phyloP scores from a whole-genome alignment of 1,284 basidiomycete genomes.

The Pseudozyma thailandica region DNA sequence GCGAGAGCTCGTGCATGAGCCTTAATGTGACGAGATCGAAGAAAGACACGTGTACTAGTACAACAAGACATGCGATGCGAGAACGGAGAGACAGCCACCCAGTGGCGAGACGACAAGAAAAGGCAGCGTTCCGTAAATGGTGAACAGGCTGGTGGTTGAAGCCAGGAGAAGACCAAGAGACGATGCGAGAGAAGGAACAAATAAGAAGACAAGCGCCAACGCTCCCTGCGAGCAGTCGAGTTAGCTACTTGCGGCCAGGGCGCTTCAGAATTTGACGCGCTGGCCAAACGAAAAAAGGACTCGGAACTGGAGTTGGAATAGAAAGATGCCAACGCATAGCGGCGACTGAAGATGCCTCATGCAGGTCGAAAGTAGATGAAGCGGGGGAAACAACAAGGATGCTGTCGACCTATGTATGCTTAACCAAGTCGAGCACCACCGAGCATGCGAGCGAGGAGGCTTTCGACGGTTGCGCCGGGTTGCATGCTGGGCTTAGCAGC shows the following conservation, averaged over 20 bases:
- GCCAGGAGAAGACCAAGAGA: neutral
- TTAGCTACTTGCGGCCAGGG: slow-evolving; percentile 37
- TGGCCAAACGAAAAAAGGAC: slow-evolving; percentile 12
- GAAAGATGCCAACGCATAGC: neutral
- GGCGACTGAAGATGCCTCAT: too few species aligned
- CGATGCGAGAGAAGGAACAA: slow-evolving; percentile 2
- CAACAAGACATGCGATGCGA: slow-evolving; percentile 31
- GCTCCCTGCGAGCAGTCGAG: neutral
- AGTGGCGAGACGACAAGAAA: slow-evolving; percentile 7
- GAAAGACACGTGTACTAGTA: slow-evolving; percentile 16
- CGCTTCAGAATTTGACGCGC: slow-evolving; percentile 57
- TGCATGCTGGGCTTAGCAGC: slow-evolving; percentile 31
- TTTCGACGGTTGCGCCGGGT: slow-evolving; percentile 53
- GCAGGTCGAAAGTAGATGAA: neutral
- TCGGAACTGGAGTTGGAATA: neutral
- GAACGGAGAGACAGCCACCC: slow-evolving; percentile 14
- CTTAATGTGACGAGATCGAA: neutral
- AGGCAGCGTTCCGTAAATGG: too few species aligned
- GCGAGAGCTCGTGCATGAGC: slow-evolving; percentile 3
- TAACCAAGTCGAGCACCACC: slow-evolving; percentile 36
- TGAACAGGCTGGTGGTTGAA: too few species aligned
- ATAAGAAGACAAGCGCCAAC: slow-evolving; percentile 19
- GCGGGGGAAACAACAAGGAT: neutral
- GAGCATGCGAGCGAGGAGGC: slow-evolving; percentile 56
- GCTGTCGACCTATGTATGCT: neutral